Base-by-base conservation (phyloP, 2,329 filamentous ascomycete species). In the Calonectria ilicicola region DNA sequence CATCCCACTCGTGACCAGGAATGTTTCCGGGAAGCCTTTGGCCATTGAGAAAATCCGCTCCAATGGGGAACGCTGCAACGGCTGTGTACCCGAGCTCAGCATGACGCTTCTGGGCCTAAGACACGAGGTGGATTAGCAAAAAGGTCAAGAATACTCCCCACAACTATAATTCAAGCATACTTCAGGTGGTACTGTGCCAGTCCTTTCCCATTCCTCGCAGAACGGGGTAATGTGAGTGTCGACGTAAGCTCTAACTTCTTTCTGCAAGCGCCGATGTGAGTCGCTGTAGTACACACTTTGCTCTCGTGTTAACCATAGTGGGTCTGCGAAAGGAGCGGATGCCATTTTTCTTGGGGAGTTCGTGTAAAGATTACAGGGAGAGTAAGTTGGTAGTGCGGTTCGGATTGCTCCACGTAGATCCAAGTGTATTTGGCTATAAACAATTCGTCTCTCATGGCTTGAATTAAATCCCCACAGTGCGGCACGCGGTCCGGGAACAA, bases 1-100 rank as follows among this genome's bases (percentile, higher is more conserved):
- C 87, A 79, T 92, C 89, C 83, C 89, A 89, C 53, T 90, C 83
- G 81, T 1, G 82, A 80, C 0, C 84, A 82, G 21, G 53, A 60
- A 91, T 85, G 26, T 85, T 86, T 9, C 68, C 66, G 5, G 68
- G 73, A 14, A 73, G 64, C 15, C 64, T 47, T 17, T 66, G 63
- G 29, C 62, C 68, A 15, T 47, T 21, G 4, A 70, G 19, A 26
- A 58, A 40, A 26, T 65, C 27, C 1, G 60, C 26, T 4, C n/a
- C 60, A 4, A 69, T 23, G 19, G 67, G 67, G 19, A 69, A 69
- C 2, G 67, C 67, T 23, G 68, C 62, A 7, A 66, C 53, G 5
- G 68, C 62, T 8, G 68, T 65, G 23, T 70, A 70, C 6, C 63
- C 68, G 7, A 70, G 63, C 32, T 70, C 38, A 32, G 68, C 40